Conservation (phyloP, 345 rosid genomes). For the Anacardium occidentale region DNA sequence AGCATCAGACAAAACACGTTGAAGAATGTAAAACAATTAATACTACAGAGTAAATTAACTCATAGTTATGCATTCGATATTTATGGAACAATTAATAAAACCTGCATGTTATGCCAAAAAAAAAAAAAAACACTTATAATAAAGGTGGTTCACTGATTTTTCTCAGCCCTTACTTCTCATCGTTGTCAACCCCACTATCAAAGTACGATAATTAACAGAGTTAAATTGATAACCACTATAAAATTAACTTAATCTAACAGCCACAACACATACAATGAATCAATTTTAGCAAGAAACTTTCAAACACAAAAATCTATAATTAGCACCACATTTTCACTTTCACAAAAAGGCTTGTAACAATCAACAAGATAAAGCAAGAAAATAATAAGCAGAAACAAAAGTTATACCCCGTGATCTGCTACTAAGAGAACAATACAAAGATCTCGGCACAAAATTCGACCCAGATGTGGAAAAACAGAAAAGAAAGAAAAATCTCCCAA, state of each 20-base stretch:
- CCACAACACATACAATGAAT: neutral
- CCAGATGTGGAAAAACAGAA: conserved; percentile 13
- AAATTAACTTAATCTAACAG: conserved; percentile 5
- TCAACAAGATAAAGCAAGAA: neutral
- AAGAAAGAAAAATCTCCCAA: conserved; percentile 30
- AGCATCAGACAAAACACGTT: conserved; percentile 8
- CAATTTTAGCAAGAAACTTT: conserved; percentile 14
- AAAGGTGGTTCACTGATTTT: neutral
- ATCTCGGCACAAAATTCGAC: conserved; percentile 22
- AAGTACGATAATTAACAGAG: neutral
- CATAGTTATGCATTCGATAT: too few species aligned
- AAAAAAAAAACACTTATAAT: conserved; percentile 12
- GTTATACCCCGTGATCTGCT: conserved; percentile 26
- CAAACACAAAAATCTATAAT: neutral
- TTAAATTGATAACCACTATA: neutral
- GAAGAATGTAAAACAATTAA: conserved; percentile 9
- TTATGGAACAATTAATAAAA: too few species aligned
- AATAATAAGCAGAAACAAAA: neutral
- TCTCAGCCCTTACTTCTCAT: neutral
- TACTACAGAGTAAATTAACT: conserved; percentile 16
- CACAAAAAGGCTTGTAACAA: neutral
- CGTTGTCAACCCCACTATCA: neutral
- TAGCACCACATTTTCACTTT: neutral
- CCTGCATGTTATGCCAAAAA: conserved; percentile 9
- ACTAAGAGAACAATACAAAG: conserved; percentile 14